Conservation (phyloP, 305 asterid species). For the Solanum hybrid region DNA sequence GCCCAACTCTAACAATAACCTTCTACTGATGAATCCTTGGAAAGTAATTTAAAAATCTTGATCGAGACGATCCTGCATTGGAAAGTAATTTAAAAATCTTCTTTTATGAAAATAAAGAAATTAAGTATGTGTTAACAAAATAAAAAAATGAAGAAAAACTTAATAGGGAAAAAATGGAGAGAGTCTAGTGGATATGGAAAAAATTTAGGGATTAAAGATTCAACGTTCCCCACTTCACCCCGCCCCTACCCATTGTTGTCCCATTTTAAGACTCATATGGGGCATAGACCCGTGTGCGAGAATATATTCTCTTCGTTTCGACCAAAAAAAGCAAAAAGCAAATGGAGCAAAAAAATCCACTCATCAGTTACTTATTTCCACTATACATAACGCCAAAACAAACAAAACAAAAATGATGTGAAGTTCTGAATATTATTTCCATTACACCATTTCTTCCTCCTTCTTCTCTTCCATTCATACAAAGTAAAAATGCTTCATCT, state of each 20-base stretch:
- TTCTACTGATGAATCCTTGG: background rate
- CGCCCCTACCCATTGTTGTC: background rate
- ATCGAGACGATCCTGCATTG: too few species aligned
- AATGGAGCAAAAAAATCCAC: background rate
- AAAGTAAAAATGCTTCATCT: slow-evolving; percentile 6
- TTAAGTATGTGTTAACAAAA: too few species aligned
- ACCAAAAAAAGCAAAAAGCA: background rate
- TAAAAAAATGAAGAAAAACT: background rate
- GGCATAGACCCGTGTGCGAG: background rate
- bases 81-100: too few species aligned
- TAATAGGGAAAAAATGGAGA: background rate
- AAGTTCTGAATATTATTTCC: background rate
- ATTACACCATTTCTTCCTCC: background rate
- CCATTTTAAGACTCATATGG: background rate
- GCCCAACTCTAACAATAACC: background rate
- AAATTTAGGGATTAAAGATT: background rate
- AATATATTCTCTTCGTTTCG: background rate
- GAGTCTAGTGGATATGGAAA: background rate
- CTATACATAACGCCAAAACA: background rate
- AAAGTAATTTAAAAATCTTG: too few species aligned
- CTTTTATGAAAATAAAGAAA: too few species aligned
- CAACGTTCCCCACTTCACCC: background rate
- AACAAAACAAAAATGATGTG: background rate
- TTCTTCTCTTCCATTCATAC: background rate
- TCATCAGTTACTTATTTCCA: background rate